Evolutionary conservation across 192 early-diverging fungal species (phyloP), one percentile per base, ranked within the genome.

Genomic region (Anaeromyces robustus): DNA sequence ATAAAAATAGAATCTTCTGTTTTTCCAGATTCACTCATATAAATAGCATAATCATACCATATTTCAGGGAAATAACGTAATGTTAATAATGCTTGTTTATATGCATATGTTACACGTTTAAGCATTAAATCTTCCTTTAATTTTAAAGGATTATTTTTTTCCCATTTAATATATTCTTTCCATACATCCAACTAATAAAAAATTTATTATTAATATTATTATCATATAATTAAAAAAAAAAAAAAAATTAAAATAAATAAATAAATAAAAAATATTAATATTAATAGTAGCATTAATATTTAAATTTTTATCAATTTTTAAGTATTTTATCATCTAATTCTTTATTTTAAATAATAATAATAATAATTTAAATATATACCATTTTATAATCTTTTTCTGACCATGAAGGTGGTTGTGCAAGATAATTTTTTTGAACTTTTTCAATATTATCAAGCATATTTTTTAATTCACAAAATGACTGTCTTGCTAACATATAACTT

Each of bases 401-500:
- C 97, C 97, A 97, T 34, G 85, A 88, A 7, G 94, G 92, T 29
- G 94, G 95, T 81, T 84, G 87, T 0, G 97, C 92, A 29, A 96
- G 81, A 52, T 90, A 87, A 29, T 86, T 86, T 52, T 86, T 84
- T 81, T 88, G 86, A 29, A 81, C 87, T 19, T 87, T 88, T 29
- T 91, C 91, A 79, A 99, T 95, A 4, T 87, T 84, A 79, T 95
- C 95, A 29, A 92, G 92, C 39, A 94, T 85, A n/a, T 86, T 87
- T 79, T 92, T 90, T 82, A 96, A 87, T 41, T 97, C 96, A 77
- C 93, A 92, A 34, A 92, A 85, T 30, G 93, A 95, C 13, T 93
- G 94, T 83, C 97, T 92, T 4, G 97, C 96, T 9, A 95, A 94
- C 95, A 97, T 98, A 83, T 98, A 98, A 29, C 90, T 88, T 39